These are phyloP conservation scores for Periglandula ipomoeae DNA, from an alignment of 2,329 filamentous ascomycete genomes.

Conservation along the genomic window DNA sequence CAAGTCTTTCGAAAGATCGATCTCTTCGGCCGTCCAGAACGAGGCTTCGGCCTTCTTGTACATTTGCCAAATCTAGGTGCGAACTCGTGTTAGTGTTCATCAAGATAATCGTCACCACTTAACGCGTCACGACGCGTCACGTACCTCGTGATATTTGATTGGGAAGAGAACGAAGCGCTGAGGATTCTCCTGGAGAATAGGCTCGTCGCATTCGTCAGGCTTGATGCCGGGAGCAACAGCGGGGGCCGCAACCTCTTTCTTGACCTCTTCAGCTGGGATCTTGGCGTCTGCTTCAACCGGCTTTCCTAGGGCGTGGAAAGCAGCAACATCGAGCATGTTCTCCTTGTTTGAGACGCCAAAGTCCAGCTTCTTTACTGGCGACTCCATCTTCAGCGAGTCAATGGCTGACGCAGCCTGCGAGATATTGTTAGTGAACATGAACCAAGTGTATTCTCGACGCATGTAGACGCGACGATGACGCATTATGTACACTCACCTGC, in stretches of 20 bases:
- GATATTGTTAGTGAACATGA: constrained; percentile 21
- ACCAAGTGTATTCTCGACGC: background rate
- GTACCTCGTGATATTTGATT: constrained; percentile 98
- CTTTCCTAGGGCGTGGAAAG: constrained; percentile 41
- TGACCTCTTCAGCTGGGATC: constrained; percentile 37
- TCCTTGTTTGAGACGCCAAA: constrained; percentile 72
- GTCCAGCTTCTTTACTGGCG: constrained; percentile 82
- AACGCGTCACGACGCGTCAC: constrained; percentile 59
- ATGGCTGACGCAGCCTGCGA: constrained; percentile 75
- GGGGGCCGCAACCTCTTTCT: constrained; percentile 26
- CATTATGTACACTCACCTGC: constrained; percentile 36
- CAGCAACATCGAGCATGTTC: constrained; percentile 51
- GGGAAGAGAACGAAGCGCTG: constrained; percentile 96
- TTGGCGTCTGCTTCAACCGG: constrained; percentile 55
- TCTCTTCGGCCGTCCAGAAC: constrained; percentile 99
- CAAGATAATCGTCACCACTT: constrained; percentile 35
- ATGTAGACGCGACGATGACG: background rate
- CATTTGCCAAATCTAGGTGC: constrained; percentile 91
- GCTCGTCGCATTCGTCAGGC: constrained; percentile 71
- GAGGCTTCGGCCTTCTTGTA: constrained; percentile 99
- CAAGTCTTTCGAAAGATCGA: constrained; percentile 96
- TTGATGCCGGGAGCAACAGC: constrained; percentile 45
- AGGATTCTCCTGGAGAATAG: constrained; percentile 88
- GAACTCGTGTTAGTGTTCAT: background rate
- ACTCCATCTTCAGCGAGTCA: constrained; percentile 86